Percentiles rank a stretch among this genome's conserved stretches.
Conservation (phyloP, 139 green algal species). For the Picochlorum costavermella region DNA sequence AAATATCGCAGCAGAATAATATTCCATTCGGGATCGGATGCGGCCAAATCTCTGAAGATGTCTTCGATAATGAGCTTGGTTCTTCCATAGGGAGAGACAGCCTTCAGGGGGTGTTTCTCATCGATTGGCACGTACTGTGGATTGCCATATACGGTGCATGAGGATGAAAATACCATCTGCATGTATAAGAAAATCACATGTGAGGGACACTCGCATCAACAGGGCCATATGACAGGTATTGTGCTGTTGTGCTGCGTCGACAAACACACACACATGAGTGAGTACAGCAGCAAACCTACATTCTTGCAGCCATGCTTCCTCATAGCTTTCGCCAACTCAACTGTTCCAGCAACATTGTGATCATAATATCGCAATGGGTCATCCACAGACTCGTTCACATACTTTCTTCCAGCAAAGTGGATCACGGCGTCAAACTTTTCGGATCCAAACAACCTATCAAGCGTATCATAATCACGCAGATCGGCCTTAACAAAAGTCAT, state of each 20-base stretch:
- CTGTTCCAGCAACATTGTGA: conserved; percentile 90
- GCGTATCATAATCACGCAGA: conserved; percentile 29
- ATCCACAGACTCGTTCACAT: conserved; percentile 33
- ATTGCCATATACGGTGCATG: conserved; percentile 85
- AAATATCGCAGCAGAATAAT: conserved; percentile 52
- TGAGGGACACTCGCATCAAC: too few species aligned
- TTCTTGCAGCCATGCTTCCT: conserved; percentile 30
- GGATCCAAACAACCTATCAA: conserved; percentile 38
- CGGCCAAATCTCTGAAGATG: conserved; percentile 64
- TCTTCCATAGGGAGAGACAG: conserved; percentile 86
- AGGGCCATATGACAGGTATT: too few species aligned
- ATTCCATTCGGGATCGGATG: conserved; percentile 65
- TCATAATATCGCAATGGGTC: conserved; percentile 86
- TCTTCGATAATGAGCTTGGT: conserved; percentile 98
- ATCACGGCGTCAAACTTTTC: conserved; percentile 35
- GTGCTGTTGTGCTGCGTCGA: not conserved
- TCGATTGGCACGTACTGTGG: conserved; percentile 80
- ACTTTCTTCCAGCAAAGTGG: conserved; percentile 41
- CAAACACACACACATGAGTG: not conserved
- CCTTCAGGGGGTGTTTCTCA: conserved; percentile 67
- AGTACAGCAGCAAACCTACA: not conserved
- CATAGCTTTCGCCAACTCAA: conserved; percentile 82
- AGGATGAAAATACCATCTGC: conserved; percentile 34
- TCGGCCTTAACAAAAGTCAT: conserved; percentile 72
- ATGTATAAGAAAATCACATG: not conserved